Evolutionary conservation across 2,329 filamentous ascomycete genomes (phyloP).

Genomic region (Alternaria infectoria): DNA sequence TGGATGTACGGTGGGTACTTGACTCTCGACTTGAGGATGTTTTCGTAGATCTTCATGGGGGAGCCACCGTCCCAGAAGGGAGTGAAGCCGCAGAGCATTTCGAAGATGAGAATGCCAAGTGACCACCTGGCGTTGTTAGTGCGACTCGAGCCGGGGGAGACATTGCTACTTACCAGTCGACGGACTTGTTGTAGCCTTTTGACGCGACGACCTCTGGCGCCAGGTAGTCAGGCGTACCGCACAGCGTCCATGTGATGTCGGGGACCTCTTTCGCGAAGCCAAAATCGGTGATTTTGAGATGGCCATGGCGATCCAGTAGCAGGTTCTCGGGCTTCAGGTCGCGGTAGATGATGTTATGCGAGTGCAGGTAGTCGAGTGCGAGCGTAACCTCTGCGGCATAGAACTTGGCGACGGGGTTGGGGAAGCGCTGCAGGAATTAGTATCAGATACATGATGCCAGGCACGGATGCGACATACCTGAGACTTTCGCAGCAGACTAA

Average conservation of each 20-base stretch:
- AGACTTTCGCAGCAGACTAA: slow-evolving; percentile 92
- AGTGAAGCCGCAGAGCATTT: slow-evolving; percentile 99
- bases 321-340: slow-evolving; percentile 96
- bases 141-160: background rate
- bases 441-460: background rate
- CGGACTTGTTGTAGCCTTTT: slow-evolving; percentile 99
- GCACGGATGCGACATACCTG: slow-evolving; percentile 2
- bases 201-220: slow-evolving; percentile 98
- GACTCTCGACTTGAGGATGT: slow-evolving; percentile 92
- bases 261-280: slow-evolving; percentile 98
- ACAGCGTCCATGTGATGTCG: slow-evolving; percentile 99
- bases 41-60: slow-evolving; percentile 99
- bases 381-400: slow-evolving; percentile 97
- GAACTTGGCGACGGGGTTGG: slow-evolving; percentile 98
- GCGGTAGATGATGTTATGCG: slow-evolving; percentile 95
- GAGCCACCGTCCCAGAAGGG: slow-evolving; percentile 99
- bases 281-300: slow-evolving; percentile 97
- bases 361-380: slow-evolving; percentile 92
- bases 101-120: slow-evolving; percentile 95
- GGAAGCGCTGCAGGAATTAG: slow-evolving; percentile 75
- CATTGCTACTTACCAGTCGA: slow-evolving; percentile 80
- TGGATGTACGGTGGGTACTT: slow-evolving; percentile 98
- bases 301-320: slow-evolving; percentile 87
- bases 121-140: slow-evolving; percentile 76
- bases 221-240: slow-evolving; percentile 95